Evolutionary conservation across 257 asterid species (phyloP).

Genomic region (Euphrasia confusa): DNA sequence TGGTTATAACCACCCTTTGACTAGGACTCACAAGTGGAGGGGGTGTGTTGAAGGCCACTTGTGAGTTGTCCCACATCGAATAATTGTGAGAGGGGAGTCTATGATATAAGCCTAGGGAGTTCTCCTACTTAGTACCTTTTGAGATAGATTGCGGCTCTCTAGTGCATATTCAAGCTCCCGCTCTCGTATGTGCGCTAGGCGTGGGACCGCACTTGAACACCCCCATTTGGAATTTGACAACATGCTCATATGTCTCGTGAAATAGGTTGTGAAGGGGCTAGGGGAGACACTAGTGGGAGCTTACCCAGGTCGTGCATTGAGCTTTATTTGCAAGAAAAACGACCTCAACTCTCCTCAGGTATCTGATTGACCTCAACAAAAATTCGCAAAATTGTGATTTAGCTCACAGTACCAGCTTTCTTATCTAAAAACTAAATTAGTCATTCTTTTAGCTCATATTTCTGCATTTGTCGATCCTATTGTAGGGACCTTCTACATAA

Average conservation of each 20-base stretch:
- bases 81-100: too few relatives aligned
- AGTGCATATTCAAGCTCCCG: too few relatives aligned
- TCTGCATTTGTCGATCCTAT: background rate
- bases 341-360: conserved; percentile 80
- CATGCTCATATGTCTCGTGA: conserved; percentile 28
- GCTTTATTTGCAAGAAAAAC: conserved; percentile 85
- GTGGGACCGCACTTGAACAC: too few relatives aligned
- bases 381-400: conserved; percentile 8
- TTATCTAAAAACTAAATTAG: background rate
- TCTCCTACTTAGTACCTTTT: too few relatives aligned
- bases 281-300: conserved; percentile 99
- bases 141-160: too few relatives aligned
- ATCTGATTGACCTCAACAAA: conserved; percentile 18
- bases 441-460: conserved; percentile 5
- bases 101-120: too few relatives aligned
- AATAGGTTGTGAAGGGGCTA: conserved; percentile 94
- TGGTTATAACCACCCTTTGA: too few relatives aligned
- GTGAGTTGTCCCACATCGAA: too few relatives aligned
- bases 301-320: conserved; percentile 98
- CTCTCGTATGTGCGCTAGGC: too few relatives aligned
- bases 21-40: too few relatives aligned
- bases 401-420: background rate
- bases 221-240: too few relatives aligned
- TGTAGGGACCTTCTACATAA: background rate
- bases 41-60: too few relatives aligned